These are phyloP conservation scores for Allomyces macrogynus DNA, from an alignment of 192 early-diverging fungal genomes.

Conservation along the genomic window DNA sequence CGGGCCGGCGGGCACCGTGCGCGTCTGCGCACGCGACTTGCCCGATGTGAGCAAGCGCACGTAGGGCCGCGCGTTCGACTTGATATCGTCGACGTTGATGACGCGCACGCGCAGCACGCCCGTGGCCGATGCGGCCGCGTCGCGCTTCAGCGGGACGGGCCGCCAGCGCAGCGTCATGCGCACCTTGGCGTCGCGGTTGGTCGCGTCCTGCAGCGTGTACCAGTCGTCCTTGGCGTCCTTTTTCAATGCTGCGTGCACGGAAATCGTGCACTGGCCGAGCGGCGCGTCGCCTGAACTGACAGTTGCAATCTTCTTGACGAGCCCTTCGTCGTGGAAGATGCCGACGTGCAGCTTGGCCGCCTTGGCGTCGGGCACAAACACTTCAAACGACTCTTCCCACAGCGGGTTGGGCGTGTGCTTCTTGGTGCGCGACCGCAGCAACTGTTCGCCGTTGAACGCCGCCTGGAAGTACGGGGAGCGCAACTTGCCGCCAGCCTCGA, in stretches of 20 bases:
- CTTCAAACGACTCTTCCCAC: slow-evolving; percentile 49
- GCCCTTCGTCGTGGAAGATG: slow-evolving; percentile 33
- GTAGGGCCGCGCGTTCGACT: slow-evolving; percentile 62
- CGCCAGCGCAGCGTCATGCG: slow-evolving; percentile 45
- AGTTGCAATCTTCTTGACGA: slow-evolving; percentile 9
- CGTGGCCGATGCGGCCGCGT: slow-evolving; percentile 37
- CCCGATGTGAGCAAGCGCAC: slow-evolving; percentile 43
- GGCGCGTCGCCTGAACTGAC: slow-evolving; percentile 7
- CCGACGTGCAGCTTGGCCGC: slow-evolving; percentile 20
- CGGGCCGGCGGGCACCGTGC: slow-evolving; percentile 2
- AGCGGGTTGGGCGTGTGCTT: slow-evolving; percentile 59
- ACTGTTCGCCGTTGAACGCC: slow-evolving; percentile 24
- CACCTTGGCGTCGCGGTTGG: slow-evolving; percentile 31
- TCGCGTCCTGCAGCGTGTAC: slow-evolving; percentile 31
- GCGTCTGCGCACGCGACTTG: slow-evolving; percentile 47
- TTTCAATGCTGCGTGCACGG: slow-evolving; percentile 16
- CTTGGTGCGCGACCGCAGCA: slow-evolving; percentile 35
- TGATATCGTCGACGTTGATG: slow-evolving; percentile 46
- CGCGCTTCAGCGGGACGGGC: slow-evolving; percentile 53
- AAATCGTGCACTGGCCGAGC: slow-evolving; percentile 4
- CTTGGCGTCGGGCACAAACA: slow-evolving; percentile 51
- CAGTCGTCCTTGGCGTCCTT: slow-evolving; percentile 33
- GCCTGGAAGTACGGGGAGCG: slow-evolving; percentile 26
- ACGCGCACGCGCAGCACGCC: slow-evolving; percentile 62
- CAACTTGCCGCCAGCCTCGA: slow-evolving; percentile 6